Evolutionary conservation across 768 basidiomycete species (phyloP), one percentile per base, ranked within the genome.

Genomic region (Collybiopsis luxurians): DNA sequence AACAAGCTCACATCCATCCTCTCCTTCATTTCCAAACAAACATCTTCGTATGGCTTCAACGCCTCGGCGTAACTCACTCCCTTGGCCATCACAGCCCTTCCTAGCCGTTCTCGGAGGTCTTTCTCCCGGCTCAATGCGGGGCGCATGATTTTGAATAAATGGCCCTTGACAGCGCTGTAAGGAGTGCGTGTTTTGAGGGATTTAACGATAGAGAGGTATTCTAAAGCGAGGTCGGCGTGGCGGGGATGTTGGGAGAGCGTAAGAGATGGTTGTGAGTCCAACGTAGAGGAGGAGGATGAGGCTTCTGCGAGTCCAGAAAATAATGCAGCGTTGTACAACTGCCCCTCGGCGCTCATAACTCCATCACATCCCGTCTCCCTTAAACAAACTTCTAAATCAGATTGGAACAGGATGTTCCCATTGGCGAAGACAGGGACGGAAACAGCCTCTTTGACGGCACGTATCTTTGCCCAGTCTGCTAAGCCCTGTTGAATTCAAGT

Each of bases 341-440:
- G 87, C 0, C 92, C 95, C 73, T 97, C 97, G 1, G 95, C 97
- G 42, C 85, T 87, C 95, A 98, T 97, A 57, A 98, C 86, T 0
- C 85, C 96, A 64, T 97, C 94, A 5, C 85, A 89, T 13, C 94
- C 92, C 0, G 97, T 99, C 48, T 83, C 82, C 23, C 81, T 79
- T 30, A 99, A 73, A 69, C 95, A 98, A 11, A 76, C 74, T 50
- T 80, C 78, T 46, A 98, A 82, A 70, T 98, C 95, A n/a, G 84
- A 79, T 43, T 88, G 81, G 69, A 87, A 92, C 12, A 98, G 84
- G 58, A 98, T 84, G 69, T 98, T 98, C 27, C 97, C 97, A 69
- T 99, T 99, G 0, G 96, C 95, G 68, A 99, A 92, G 3, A 99
- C 95, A 2, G 95, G 96, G 0, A 99, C 83, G 0, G 83, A 84